phyloP scores from a whole-genome alignment of 768 basidiomycete species.

The Tylopilus balloui region DNA sequence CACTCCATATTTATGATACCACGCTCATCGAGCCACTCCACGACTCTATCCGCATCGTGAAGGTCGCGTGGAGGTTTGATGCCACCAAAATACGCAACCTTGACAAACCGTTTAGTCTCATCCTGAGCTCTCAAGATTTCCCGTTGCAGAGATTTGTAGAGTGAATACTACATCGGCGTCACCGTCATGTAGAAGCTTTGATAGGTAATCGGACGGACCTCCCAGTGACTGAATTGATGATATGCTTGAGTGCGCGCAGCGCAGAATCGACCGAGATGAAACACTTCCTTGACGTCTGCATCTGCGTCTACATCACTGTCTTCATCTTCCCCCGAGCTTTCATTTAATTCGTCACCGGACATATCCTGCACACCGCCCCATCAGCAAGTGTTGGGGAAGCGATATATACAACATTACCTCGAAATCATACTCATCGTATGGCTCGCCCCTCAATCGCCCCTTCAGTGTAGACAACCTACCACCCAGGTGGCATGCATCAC shows the following conservation, averaged over 20 bases:
- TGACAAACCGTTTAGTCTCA: slow-evolving; percentile 46
- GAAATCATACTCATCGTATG: slow-evolving; percentile 72
- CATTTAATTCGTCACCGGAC: slow-evolving; percentile 23
- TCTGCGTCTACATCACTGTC: slow-evolving; percentile 5
- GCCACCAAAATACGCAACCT: slow-evolving; percentile 52
- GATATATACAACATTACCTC: slow-evolving; percentile 38
- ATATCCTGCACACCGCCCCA: slow-evolving; percentile 9
- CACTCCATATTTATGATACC: slow-evolving; percentile 65
- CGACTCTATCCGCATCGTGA: slow-evolving; percentile 69
- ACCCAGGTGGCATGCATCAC: slow-evolving; percentile 81
- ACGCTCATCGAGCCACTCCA: slow-evolving; percentile 76
- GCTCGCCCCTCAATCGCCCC: slow-evolving; percentile 58
- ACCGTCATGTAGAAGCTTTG: not conserved
- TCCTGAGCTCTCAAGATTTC: slow-evolving; percentile 57
- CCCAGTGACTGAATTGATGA: slow-evolving; percentile 79
- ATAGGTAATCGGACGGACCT: slow-evolving; percentile 45
- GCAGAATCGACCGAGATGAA: slow-evolving; percentile 77
- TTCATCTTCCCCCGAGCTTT: slow-evolving; percentile 21
- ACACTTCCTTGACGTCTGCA: slow-evolving; percentile 32
- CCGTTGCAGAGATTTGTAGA: slow-evolving; percentile 54
- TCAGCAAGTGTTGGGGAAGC: slow-evolving; percentile 1
- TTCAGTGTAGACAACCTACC: slow-evolving; percentile 60
- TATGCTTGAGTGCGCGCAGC: slow-evolving; percentile 62
- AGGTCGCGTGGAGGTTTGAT: slow-evolving; percentile 61
- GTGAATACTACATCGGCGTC: slow-evolving; percentile 47